Evolutionary conservation across 139 green algal species (phyloP).

Genomic region (Pleodorina starrii): DNA sequence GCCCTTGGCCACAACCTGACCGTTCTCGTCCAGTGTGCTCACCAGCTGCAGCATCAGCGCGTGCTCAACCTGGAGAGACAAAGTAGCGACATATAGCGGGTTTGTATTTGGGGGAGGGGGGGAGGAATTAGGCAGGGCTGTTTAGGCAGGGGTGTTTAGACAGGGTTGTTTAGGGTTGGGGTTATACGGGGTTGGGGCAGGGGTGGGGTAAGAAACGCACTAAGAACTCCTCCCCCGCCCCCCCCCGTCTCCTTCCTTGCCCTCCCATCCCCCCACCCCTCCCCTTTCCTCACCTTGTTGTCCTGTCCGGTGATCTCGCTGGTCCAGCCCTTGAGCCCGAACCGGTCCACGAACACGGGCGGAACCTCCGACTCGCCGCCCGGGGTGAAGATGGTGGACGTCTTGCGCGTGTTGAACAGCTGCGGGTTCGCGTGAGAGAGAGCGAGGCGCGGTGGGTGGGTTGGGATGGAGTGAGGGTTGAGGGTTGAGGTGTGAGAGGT

Average conservation of each 20-base stretch:
- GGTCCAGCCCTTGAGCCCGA: conserved; percentile 88
- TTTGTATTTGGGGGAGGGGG: no score
- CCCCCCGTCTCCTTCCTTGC: neutral
- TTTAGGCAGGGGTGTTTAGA: no score
- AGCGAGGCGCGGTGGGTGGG: no score
- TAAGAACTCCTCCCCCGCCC: neutral
- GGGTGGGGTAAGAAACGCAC: no score
- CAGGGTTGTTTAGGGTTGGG: no score
- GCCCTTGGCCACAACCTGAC: conserved; percentile 59
- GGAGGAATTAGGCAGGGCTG: no score
- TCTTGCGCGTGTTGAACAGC: conserved; percentile 92
- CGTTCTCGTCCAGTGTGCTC: conserved; percentile 82
- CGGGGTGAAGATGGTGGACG: conserved; percentile 90
- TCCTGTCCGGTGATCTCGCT: conserved; percentile 68
- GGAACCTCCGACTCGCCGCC: conserved; percentile 88
- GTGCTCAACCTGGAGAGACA: conserved; percentile 61
- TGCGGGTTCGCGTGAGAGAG: no score
- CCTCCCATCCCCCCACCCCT: neutral
- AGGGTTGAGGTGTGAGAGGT: no score
- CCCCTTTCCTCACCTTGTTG: conserved; percentile 62
- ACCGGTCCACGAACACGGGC: conserved; percentile 93
- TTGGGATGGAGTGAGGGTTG: no score
- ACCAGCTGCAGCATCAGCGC: conserved; percentile 82
- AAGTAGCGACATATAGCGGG: no score
- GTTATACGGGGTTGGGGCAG: no score